Evolutionary conservation across 176 grass and related monocot species (phyloP), one percentile per base, ranked within the genome.

Genomic region (Themeda triandra): DNA sequence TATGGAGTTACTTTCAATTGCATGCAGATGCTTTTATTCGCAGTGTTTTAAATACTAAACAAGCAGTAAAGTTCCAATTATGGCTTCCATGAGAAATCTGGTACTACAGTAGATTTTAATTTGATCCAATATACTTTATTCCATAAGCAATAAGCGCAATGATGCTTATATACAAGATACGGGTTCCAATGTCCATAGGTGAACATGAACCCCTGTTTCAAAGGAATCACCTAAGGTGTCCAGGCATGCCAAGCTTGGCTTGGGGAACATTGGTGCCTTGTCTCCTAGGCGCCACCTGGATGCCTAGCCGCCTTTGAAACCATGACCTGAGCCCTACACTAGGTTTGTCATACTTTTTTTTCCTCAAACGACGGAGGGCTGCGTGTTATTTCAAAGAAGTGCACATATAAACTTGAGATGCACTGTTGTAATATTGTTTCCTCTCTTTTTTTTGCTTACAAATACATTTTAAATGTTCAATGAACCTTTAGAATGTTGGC

Each of bases 381-480:
- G 56, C 3, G 1, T 69, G 32, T 8, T 15, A 35, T 35, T 35
- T 21, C 1, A 18, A 33, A 35, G 32, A 19, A 36, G 35, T 36
- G 2, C 66, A 33, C 19, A 37, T 25, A 24, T 59, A 14, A 46
- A 69, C 33, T 45, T 24, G 46, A 24, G 14, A 17, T 31, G 51
- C 13, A 11, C 56, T 60, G 51, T 69, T 58, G 21, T 33, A 56
- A 39, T 70, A 12, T 39, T 17, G 23, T 8, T 67, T 66, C 8
- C 15, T 13, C 75, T 68, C 51, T 41, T 82, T 8, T 82, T 63
- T 14, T 75, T 53, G 27, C 37, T 87, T 60, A 67, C 72, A 44
- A 44, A 23, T 89, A 85, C 8, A 13, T 79, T 69, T 67, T 14
- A 80, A 54, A 69, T 78, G 65, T 51, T 56, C 59, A 30, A 68